Conservation (phyloP, 768 basidiomycete genomes). For the Lactarius pseudohatsudake region DNA sequence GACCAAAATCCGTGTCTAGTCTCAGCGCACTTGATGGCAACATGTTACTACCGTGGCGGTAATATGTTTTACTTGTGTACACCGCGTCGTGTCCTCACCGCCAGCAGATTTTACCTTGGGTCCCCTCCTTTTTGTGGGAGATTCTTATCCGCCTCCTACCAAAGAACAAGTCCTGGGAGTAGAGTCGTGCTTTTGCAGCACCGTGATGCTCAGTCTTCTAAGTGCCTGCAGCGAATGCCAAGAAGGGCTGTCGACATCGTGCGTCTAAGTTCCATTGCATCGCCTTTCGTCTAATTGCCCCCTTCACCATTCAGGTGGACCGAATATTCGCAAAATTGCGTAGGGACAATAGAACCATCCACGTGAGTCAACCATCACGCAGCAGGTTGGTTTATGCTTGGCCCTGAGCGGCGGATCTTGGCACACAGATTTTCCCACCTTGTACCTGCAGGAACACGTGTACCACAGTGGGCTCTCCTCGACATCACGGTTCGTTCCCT, state of each 20-base stretch:
- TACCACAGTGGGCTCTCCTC: slow-evolving; percentile 14
- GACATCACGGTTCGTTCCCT: slow-evolving; percentile 11
- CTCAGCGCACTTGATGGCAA: background rate
- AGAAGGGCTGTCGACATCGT: background rate
- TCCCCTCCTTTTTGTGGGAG: background rate
- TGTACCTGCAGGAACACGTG: slow-evolving; percentile 15
- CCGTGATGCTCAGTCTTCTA: background rate
- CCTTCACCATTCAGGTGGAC: background rate
- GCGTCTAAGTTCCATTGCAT: background rate
- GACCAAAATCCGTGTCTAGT: background rate
- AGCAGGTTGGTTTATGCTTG: background rate
- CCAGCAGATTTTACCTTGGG: background rate
- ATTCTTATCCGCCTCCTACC: background rate
- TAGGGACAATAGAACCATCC: background rate
- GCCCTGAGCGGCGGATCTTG: background rate
- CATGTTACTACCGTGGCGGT: background rate
- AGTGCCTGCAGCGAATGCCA: background rate
- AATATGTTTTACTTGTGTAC: background rate
- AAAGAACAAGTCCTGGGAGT: background rate
- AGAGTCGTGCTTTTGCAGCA: background rate
- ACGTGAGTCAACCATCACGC: background rate
- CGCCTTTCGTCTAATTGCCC: background rate
- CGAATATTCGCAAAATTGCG: background rate
- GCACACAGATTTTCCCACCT: slow-evolving; percentile 7
- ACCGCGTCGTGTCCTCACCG: too few relatives aligned